Conservation (phyloP, 2,329 filamentous ascomycete species). For the Colletotrichum sp. region DNA sequence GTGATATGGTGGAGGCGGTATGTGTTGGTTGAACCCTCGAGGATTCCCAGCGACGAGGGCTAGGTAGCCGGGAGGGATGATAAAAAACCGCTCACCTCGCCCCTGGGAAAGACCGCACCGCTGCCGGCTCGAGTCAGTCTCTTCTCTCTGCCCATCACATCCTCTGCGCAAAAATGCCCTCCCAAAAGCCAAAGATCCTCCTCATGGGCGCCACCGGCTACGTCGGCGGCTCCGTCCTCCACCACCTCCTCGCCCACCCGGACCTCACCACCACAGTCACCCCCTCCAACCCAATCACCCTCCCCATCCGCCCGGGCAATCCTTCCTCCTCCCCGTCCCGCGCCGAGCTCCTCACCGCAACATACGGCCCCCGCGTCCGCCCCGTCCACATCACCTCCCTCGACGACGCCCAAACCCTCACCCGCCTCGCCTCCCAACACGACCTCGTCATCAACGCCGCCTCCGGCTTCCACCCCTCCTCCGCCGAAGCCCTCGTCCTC, state of each 20-base stretch:
- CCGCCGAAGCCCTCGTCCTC: conserved; percentile 37
- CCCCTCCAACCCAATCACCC: not conserved
- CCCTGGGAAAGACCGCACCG: not conserved
- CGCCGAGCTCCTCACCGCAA: not conserved
- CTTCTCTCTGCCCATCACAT: not conserved
- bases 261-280: not conserved
- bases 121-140: not conserved
- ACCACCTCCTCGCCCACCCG: conserved; percentile 11
- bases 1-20: not conserved
- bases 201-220: conserved; percentile 24
- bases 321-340: not conserved
- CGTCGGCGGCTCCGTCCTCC: conserved; percentile 23
- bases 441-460: conserved; percentile 42
- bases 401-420: conserved; percentile 13
- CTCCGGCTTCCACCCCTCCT: conserved; percentile 33
- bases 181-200: conserved; percentile 9
- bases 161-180: not conserved
- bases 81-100: not conserved
- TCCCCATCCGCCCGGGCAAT: conserved; percentile 3
- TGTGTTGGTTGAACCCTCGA: not conserved
- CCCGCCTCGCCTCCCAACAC: conserved; percentile 14
- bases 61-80: not conserved
- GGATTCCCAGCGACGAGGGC: not conserved
- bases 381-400: conserved; percentile 3
- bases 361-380: conserved; percentile 13